phyloP scores from a whole-genome alignment of 148 eudicot genomes.

The Vaccinium macrocarpon region DNA sequence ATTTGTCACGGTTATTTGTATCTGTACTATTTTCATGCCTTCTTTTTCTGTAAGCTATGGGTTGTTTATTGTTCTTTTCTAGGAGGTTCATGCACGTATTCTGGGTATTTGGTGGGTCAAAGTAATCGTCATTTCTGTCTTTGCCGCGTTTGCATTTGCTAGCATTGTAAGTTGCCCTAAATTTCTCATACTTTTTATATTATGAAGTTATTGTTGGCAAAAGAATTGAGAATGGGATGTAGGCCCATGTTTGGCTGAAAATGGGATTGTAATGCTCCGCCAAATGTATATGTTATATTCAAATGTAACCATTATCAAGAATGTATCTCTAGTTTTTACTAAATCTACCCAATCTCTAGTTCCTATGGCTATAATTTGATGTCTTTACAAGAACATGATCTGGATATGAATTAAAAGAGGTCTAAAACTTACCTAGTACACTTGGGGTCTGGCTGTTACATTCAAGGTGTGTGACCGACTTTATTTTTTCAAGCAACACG shows the following conservation, averaged over 20 bases:
- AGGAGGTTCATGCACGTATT: slow-evolving; percentile 94
- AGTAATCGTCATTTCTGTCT: slow-evolving; percentile 60
- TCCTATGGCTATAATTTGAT: neutral
- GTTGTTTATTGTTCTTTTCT: slow-evolving; percentile 18
- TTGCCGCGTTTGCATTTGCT: slow-evolving; percentile 73
- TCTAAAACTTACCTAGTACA: neutral
- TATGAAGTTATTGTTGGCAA: neutral
- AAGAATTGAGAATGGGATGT: slow-evolving; percentile 1
- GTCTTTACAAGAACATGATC: neutral
- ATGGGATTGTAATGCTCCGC: neutral
- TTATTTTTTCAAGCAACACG: neutral
- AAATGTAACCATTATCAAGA: neutral
- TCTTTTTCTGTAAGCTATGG: slow-evolving; percentile 11
- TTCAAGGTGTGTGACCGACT: neutral
- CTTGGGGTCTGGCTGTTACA: neutral
- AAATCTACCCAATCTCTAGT: neutral
- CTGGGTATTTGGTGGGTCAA: slow-evolving; percentile 82
- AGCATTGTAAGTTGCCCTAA: slow-evolving; percentile 70
- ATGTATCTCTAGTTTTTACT: neutral
- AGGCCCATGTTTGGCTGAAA: neutral
- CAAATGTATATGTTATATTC: neutral
- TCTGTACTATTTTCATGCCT: neutral
- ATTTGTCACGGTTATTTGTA: neutral
- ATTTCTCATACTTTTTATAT: neutral
- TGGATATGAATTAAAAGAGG: neutral